Evolutionary conservation across 2,329 filamentous ascomycete species (phyloP), one percentile per base, ranked within the genome.

Genomic region (Microdochium paspali): DNA sequence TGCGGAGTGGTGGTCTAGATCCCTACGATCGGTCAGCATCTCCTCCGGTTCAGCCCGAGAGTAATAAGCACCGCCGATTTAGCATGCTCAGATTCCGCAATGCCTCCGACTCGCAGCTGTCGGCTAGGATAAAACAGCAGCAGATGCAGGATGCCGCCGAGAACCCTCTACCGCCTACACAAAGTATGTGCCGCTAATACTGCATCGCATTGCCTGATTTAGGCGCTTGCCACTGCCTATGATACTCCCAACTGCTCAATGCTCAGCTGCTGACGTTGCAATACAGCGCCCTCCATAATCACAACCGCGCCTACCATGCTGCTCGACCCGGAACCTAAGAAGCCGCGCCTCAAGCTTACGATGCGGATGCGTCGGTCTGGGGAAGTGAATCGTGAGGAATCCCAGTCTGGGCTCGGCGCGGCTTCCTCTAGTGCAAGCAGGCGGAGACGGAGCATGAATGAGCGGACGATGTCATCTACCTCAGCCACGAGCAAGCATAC

Each of bases 51-150:
- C 74, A 79, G 55, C 76, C 78, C 45, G 73, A 80, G 58, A 71
- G 67, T 26, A 67, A 67, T 28, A 81, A 76, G 57, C 74, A 80
- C 56, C 76, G 73, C 50, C 77, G 80, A 51, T 84, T 84, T 61
- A 82, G 78, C 48, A 72, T 95, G 65, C 72, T 95, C 68, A 84
- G 85, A 60, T 90, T 93, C 64, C 86, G 90, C 59, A 90, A 95
- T 76, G 90, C 89, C 51, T 96, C 90, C 9, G 91, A 97, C 68
- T 86, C 90, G 45, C 90, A 96, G 65, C 70, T 97, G 51, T 89
- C 88, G 10, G 72, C 82, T 25, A 79, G 81, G 62, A 84, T 85
- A 46, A 90, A 84, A 62, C 79, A 85, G 57, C 83, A 89, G 48
- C 71, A 72, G 43, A 66, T 69, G 52, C 42, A 44, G 20, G 23